Base-by-base conservation (phyloP, 768 basidiomycete species). In the Rhodotorula toruloides region DNA sequence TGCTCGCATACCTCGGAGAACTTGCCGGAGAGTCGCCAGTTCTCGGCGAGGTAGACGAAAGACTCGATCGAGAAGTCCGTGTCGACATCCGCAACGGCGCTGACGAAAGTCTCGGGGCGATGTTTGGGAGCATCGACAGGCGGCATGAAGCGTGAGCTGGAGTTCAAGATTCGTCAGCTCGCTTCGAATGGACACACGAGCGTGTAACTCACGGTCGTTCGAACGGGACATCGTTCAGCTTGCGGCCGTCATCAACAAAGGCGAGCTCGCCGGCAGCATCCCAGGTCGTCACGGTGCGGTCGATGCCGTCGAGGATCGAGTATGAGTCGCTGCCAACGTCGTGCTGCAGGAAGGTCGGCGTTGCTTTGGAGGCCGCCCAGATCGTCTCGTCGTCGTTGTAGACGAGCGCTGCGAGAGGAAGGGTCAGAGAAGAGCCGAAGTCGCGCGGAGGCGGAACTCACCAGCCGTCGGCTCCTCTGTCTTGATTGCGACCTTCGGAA, bases 331-430 rank as follows among this genome's bases (percentile, higher is more conserved):
- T 54, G 34, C 42, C 63, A 10, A 58, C 47, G 52, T 71, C 70
- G 63, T 61, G 42, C 54, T 71, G 70, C 3, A 44, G 27, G 47
- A 71, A 71, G 0, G 65, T 65, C 21, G 62, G 32, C 2, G 56
- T 46, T 11, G 62, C 9, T 49, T 67, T 67, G 12, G 65, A 67
- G 4, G 63, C 47, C 0, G 65, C 21, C 70, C 70, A 71, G 31
- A 71, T 53, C 29, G 65, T 71, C 34, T 67, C 70, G 40, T 71
- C 59, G 55, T 71, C 70, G 43, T 71, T 71, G 56, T 54, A 71
- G 9, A 67, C 46, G 32, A 71, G 52, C 4, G 65, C 70, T 67
- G 61, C 16, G 11, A 34, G 21, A n/a, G 22, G 16, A 2, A 43
- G 6, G 8, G 32, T 46, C 42, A 46, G 31, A 13, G 1, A n/a